Evolutionary conservation across 345 rosid genomes (phyloP), one percentile per base, ranked within the genome.

Genomic region (Hibiscus trionum): DNA sequence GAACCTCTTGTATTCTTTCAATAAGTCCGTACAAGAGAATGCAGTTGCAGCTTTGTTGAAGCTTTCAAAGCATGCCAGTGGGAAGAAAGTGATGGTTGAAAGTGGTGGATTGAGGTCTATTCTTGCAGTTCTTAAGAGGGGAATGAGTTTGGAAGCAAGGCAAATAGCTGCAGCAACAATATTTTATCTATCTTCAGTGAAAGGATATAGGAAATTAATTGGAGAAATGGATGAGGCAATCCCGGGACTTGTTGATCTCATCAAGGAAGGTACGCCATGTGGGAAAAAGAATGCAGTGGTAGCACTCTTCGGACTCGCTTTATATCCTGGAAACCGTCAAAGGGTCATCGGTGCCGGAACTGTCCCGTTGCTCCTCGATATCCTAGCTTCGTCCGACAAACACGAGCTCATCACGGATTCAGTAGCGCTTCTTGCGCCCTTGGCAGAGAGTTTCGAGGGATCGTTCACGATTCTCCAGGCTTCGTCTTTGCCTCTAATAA

Each of bases 211-310:
- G 55, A 85, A 73, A 80, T 0, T 81, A 52, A 86, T 93, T 0
- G 90, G 96, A 10, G 97, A 91, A 79, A 74, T 77, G 27, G 76
- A 87, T 0, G 86, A 83, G 5, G 79, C 88, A 27, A 76, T 91
- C 81, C 82, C 93, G 0, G 85, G 82, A 35, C 84, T 93, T 7
- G 79, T 81, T 60, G 87, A 81, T 11, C 84, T 91, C 21, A 77
- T 91, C 42, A 80, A 79, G 63, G 74, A 80, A 2, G 95, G 91
- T 2, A 84, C 84, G 4, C 55, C 64, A 29, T 84, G 86, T 26
- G 91, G 93, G 11, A 86, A 88, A 76, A 86, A 88, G 80, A 93
- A 84, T 27, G 93, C 91, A 16, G 76, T 89, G 10, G 87, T 85
- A 2, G 80, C 93, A 0, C 75, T 91, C 35, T 84, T 87, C 50